A percentile compares a stretch with the other conserved stretches of the same genome.
phyloP scores from a whole-genome alignment of 140 eudicot species.

The Eryngium alpinum region DNA sequence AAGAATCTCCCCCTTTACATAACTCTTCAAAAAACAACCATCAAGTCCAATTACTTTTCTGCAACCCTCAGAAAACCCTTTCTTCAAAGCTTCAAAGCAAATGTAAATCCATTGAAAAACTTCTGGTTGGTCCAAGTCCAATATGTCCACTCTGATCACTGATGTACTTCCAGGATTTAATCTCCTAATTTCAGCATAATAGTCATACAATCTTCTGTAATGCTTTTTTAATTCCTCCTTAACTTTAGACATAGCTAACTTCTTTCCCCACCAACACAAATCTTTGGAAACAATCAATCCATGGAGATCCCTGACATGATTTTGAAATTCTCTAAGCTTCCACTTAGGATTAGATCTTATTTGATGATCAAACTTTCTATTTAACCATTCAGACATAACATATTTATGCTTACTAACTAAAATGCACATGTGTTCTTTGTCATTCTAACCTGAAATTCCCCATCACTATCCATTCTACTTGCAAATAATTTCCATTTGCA shows the following conservation, averaged over 20 bases:
- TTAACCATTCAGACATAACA: not conserved
- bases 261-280: not conserved
- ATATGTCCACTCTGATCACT: not conserved
- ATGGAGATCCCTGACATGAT: not conserved
- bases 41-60: not conserved
- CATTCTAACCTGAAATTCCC: not conserved
- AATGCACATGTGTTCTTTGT: not conserved
- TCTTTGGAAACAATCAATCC: not conserved
- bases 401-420: not conserved
- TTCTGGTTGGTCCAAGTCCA: no score
- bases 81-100: no score
- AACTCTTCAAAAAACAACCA: not conserved
- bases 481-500: not conserved
- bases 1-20: no score
- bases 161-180: not conserved
- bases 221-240: not conserved
- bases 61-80: not conserved
- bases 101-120: not conserved
- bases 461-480: not conserved
- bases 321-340: not conserved
- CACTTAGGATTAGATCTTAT: not conserved
- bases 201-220: not conserved
- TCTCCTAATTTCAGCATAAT: not conserved
- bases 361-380: not conserved
- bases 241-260: not conserved